Conservation (phyloP, 148 eudicot species). For the Camellia granthamiana region DNA sequence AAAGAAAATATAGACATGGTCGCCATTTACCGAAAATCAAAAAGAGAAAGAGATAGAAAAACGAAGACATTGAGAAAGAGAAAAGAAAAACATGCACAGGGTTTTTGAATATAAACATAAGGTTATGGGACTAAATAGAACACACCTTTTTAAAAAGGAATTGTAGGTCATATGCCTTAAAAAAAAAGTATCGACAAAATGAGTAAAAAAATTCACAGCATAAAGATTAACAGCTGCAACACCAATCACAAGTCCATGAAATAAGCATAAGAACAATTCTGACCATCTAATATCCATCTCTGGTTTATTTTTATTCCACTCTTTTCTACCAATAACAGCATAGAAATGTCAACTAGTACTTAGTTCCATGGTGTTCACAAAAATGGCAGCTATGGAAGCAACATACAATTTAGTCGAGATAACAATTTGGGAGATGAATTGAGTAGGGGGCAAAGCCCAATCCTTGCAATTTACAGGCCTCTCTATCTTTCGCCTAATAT, state of each 20-base stretch:
- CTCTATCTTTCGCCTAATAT: constrained; percentile 13
- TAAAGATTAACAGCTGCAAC: too few species aligned
- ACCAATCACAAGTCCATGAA: not conserved
- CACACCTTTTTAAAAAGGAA: too few species aligned
- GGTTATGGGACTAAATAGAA: too few species aligned
- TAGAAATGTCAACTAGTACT: not conserved
- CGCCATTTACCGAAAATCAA: too few species aligned
- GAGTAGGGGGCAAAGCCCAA: not conserved
- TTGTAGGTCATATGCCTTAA: too few species aligned
- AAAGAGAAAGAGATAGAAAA: too few species aligned
- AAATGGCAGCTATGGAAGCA: constrained; percentile 12
- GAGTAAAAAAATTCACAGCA: too few species aligned
- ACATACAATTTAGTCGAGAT: not conserved
- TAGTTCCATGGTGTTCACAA: constrained; percentile 13
- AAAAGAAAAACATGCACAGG: too few species aligned
- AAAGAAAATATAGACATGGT: too few species aligned
- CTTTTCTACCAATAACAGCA: constrained; percentile 15
- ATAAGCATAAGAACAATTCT: not conserved
- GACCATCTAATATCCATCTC: not conserved
- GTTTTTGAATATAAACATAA: too few species aligned
- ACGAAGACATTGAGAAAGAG: too few species aligned
- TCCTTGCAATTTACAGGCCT: constrained; percentile 30
- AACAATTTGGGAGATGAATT: not conserved
- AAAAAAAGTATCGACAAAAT: too few species aligned
- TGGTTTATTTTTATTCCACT: constrained; percentile 5